Base-by-base conservation (phyloP, 805 yeast genomes). In the Wickerhamiella kurtzmanii region DNA sequence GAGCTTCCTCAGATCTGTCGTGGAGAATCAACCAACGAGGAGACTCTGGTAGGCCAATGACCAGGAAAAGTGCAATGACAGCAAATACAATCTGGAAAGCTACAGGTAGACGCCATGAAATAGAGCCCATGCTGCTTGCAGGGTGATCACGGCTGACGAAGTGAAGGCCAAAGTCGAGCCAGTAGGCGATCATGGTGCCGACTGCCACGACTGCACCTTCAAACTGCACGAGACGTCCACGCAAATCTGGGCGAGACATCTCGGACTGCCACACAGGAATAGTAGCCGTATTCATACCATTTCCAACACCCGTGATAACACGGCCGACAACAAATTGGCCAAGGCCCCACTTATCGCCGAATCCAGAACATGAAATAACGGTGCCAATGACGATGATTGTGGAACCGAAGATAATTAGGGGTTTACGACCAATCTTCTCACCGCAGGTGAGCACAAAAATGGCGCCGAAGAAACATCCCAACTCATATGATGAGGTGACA, bases 251-350 rank as follows among this genome's bases (percentile, higher is more conserved):
- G 49, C 73, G 74, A 37, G 86, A 74, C 64, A 77, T 73, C 63
- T 83, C 94, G 1, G 88, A 73, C 61, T 80, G 88, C 77, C 83
- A 82, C 52, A 80, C 79, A 15, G 94, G 94, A 48, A 81, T 79
- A 32, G 87, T 79, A n/a, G 87, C 77, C 11, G 88, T 80, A 59
- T 76, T 76, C 60, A 81, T 62, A 51, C 92, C 92, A 50, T 78
- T 80, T 56, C 89, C 94, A 42, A 81, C 55, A 55, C 94, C 87
- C 17, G 83, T 75, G 28, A 78, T 59, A 42, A 79, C 76, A 68
- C 94, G 74, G 21, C 84, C 89, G 51, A 80, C 65, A 45, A 83
- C 77, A 50, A 83, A 78, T 60, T 81, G 88, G 40, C 83, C 88
- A 49, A 79, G 64, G 39, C 63, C 63, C 56, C 63, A 61, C 39